phyloP scores from a whole-genome alignment of 768 basidiomycete genomes.

The Rhizopogon roseolus region DNA sequence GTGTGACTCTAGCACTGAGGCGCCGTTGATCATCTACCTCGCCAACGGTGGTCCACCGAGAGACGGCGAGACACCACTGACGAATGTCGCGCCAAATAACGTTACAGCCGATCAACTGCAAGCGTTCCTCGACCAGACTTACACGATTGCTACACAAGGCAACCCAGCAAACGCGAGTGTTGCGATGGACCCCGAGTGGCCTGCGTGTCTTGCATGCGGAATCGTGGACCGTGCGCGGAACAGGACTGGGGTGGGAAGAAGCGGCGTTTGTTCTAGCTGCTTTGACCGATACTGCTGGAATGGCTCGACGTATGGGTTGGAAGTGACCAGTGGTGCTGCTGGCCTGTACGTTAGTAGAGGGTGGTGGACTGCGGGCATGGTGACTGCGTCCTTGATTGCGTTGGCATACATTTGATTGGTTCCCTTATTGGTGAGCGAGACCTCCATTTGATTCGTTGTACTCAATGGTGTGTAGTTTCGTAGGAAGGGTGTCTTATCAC shows the following conservation, averaged over 20 bases:
- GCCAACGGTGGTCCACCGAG: conserved; percentile 41
- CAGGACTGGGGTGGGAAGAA: conserved; percentile 3
- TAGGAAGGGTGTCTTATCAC: too few species aligned
- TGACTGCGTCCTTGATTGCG: not conserved
- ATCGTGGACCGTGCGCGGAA: conserved; percentile 36
- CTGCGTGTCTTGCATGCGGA: conserved; percentile 41
- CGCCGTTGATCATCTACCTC: conserved; percentile 49
- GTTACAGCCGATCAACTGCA: conserved; percentile 22
- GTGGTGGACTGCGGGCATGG: not conserved
- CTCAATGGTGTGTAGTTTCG: too few species aligned
- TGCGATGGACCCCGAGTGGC: conserved; percentile 28
- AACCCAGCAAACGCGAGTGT: conserved; percentile 21
- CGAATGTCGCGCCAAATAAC: conserved; percentile 22
- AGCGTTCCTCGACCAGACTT: conserved; percentile 37
- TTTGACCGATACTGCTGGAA: conserved; percentile 22
- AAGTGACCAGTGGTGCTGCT: not conserved
- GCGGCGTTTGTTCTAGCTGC: conserved; percentile 4
- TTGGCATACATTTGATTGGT: not conserved
- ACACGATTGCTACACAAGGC: conserved; percentile 34
- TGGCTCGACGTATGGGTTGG: conserved; percentile 2
- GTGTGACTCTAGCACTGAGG: conserved; percentile 23
- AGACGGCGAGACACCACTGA: conserved; percentile 27
- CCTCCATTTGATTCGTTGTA: too few species aligned
- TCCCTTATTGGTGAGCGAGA: too few species aligned
- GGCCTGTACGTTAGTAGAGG: not conserved